Conservation (phyloP, 1,284 basidiomycete genomes). For the Microbotryomycetes sp. region DNA sequence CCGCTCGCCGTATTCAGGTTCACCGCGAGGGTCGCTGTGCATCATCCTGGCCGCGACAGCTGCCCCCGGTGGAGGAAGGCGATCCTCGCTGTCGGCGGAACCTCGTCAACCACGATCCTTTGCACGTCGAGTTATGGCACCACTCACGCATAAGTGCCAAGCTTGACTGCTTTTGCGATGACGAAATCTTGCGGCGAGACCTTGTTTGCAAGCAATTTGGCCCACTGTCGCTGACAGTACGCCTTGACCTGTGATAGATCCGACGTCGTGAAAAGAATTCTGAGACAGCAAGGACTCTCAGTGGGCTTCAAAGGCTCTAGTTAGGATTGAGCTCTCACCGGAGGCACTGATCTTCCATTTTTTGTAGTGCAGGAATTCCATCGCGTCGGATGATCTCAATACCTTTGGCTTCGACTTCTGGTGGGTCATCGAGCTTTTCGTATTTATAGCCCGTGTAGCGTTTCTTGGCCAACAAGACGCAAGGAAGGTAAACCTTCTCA, state of each 20-base stretch:
- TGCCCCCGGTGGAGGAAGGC: conserved; percentile 81
- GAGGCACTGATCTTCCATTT: conserved; percentile 78
- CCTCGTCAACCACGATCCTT: background rate
- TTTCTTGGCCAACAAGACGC: conserved; percentile 91
- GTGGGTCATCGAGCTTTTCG: conserved; percentile 70
- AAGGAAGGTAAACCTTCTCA: conserved; percentile 93
- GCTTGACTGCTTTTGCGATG: conserved; percentile 85
- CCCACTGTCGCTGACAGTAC: conserved; percentile 81
- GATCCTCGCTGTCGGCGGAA: conserved; percentile 55
- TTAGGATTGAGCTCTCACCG: conserved; percentile 57
- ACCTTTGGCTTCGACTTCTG: conserved; percentile 90
- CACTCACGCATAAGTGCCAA: conserved; percentile 79
- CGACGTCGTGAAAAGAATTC: conserved; percentile 79
- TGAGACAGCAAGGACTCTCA: conserved; percentile 38
- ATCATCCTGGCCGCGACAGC: conserved; percentile 73
- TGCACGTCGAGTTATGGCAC: background rate
- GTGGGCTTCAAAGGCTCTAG: background rate
- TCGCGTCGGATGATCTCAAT: conserved; percentile 95
- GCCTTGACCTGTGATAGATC: conserved; percentile 83
- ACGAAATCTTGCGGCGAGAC: conserved; percentile 84
- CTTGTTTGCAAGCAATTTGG: conserved; percentile 70
- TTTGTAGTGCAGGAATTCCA: conserved; percentile 75
- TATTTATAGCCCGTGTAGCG: conserved; percentile 95
- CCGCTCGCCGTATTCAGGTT: conserved; percentile 86
- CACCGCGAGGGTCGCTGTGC: conserved; percentile 67